Evolutionary conservation across 2,329 filamentous ascomycete species (phyloP).

Genomic region (Colletotrichum liriopes): DNA sequence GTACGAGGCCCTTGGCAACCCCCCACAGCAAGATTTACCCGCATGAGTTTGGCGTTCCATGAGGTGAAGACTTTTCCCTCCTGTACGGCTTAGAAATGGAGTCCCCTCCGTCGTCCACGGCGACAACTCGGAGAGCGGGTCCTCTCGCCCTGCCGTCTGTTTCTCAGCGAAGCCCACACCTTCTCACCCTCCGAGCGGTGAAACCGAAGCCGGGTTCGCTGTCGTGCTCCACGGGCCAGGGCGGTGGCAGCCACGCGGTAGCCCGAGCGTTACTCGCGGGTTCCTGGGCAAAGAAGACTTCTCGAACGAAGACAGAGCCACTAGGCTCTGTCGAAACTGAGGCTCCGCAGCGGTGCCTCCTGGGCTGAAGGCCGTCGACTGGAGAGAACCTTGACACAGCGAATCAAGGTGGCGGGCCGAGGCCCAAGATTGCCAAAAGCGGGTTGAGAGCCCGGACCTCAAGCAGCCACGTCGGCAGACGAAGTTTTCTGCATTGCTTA

Average conservation of each 20-base stretch:
- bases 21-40: slow-evolving; percentile 30
- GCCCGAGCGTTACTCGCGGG: slow-evolving; percentile 7
- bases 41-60: slow-evolving; percentile 17
- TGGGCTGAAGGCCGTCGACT: background rate
- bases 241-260: background rate
- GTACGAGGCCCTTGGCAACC: slow-evolving; percentile 8
- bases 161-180: slow-evolving; percentile 1
- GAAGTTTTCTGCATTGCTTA: slow-evolving; percentile 31
- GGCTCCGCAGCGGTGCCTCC: slow-evolving; percentile 7
- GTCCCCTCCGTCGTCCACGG: slow-evolving; percentile 23
- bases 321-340: background rate
- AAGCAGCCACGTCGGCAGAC: slow-evolving; percentile 25
- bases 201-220: slow-evolving; percentile 14
- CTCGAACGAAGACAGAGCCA: slow-evolving; percentile 22
- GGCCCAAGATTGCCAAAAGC: slow-evolving; percentile 5
- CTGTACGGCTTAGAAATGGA: slow-evolving; percentile 28
- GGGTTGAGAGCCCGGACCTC: background rate
- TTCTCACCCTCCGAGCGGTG: slow-evolving; percentile 27
- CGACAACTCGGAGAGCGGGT: slow-evolving; percentile 40
- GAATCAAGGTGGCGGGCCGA: slow-evolving; percentile 17
- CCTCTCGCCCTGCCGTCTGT: slow-evolving; percentile 6
- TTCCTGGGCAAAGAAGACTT: slow-evolving; percentile 25
- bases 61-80: slow-evolving; percentile 26
- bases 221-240: background rate
- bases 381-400: background rate